Conservation (phyloP, 176 grass and related monocot genomes). For the Hsuehochloa calcarea region DNA sequence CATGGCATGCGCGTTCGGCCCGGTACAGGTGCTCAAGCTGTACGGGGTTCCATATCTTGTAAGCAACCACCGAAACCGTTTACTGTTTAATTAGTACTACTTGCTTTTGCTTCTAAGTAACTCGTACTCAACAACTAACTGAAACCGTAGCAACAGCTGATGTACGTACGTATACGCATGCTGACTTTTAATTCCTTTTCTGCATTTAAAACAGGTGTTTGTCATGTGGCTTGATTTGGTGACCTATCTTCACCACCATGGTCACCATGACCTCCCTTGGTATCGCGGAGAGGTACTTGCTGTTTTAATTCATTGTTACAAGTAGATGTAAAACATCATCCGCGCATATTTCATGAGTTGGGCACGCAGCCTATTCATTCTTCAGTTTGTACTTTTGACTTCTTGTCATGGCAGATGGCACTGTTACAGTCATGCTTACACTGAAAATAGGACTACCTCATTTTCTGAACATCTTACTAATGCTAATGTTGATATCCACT, state of each 20-base stretch:
- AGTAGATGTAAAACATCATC: background rate
- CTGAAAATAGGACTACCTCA: background rate
- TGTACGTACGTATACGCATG: background rate
- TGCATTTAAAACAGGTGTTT: slow-evolving; percentile 60
- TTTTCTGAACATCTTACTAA: background rate
- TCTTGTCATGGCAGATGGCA: background rate
- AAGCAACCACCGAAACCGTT: slow-evolving; percentile 19
- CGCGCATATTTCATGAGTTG: background rate
- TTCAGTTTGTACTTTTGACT: background rate
- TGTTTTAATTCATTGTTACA: background rate
- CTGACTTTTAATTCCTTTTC: background rate
- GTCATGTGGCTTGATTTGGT: slow-evolving; percentile 86
- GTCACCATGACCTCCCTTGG: slow-evolving; percentile 71
- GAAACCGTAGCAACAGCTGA: background rate
- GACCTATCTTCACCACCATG: slow-evolving; percentile 93
- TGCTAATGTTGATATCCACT: background rate
- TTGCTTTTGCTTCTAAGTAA: background rate
- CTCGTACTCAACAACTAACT: background rate
- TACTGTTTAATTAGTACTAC: background rate
- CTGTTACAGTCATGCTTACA: background rate
- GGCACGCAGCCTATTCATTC: background rate
- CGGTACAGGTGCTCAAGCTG: slow-evolving; percentile 48
- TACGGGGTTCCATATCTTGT: slow-evolving; percentile 75
- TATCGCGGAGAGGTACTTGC: slow-evolving; percentile 71
- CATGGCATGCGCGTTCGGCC: slow-evolving; percentile 42